Base-by-base conservation (phyloP, 192 early-diverging fungal genomes). In the Coemansia sp. region DNA sequence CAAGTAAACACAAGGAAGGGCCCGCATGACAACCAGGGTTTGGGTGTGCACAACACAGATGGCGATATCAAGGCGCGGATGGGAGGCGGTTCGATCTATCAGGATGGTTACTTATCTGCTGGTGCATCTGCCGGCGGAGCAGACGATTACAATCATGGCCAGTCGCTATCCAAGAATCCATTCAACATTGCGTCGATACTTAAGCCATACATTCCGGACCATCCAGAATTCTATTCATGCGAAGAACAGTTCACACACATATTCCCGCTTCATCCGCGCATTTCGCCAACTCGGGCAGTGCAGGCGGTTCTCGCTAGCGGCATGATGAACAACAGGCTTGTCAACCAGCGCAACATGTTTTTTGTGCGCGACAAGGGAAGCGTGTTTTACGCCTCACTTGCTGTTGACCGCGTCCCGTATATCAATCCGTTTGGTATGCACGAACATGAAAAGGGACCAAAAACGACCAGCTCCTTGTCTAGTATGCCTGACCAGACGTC, bases 301-400 rank as follows among this genome's bases (percentile, higher is more conserved):
- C 80, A 77, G 14, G 68, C 75, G 1, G 80, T 83, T 45, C 65
- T 83, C 44, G 59, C 69, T 46, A 71, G 71, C n/a, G 75, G 75
- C 16, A 77, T 83, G 80, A 69, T 77, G 65, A 83, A 83, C 69
- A 77, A 58, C 58, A 75, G 75, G n/a, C 58, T 83, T 1, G 61
- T 57, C 2, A 83, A 83, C 69, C 69, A 74, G 65, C 61, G 59
- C 55, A 71, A 70, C 59, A 83, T 83, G 80, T 83, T 83, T 48
- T 77, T 75, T 68, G 80, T 83, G 45, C 80, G 80, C 72, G 80
- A 83, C 19, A 69, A 69, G 11, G 46, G 55, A 25, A 71, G 75
- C 20, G 74, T 83, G 2, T 83, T 83, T 53, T 83, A 77, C 17
- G 80, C 75, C 3, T 54, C 65, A 46, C 63, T 82, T 22, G 68